Evolutionary conservation across 2,329 filamentous ascomycete species (phyloP), one percentile per base, ranked within the genome.

Genomic region (Xylariaceae sp.): DNA sequence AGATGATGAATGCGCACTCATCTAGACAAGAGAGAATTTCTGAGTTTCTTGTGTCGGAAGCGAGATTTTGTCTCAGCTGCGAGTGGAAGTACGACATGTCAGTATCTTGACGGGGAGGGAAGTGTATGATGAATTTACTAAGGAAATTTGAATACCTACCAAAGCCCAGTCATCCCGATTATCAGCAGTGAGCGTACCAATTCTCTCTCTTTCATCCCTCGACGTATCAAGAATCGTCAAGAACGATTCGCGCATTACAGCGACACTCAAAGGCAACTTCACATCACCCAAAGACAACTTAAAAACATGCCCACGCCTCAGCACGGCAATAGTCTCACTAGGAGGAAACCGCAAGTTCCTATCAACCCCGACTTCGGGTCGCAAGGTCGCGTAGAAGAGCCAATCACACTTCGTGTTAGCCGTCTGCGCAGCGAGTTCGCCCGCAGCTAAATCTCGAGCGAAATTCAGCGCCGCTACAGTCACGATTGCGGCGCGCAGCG

Each of bases 281-380:
- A 29, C 12, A 2, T 42, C 17, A 6, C 32, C 42, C 5, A 54
- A 19, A 6, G 17, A 17, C 7, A 54, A 21, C 25, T 50, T 42
- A 34, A 55, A 55, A 16, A 49, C 43, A 29, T 52, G 47, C 6
- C 53, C 51, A 16, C 49, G 50, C 14, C 52, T 43, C 2, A 55
- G 29, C 11, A 52, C 43, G 12, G 38, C 46, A 12, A 56, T 32
- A 33, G 37, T 50, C 3, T 50, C 36, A 35, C 44, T 53, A 8
- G 40, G 39, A 3, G 29, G 3, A 19, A 19, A 44, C 6, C 39
- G 33, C 34, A 44, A 33, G 40, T 45, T 48, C 4, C 22, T 16
- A 27, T 55, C 53, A 5, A 47, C 22, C 11, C 12, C 44, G 2
- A 27, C 6, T 19, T 27, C 46, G 1, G 48, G 53, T 8, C 16